Conservation (phyloP, 2,329 filamentous ascomycete genomes). For the Neonectria sp. region DNA sequence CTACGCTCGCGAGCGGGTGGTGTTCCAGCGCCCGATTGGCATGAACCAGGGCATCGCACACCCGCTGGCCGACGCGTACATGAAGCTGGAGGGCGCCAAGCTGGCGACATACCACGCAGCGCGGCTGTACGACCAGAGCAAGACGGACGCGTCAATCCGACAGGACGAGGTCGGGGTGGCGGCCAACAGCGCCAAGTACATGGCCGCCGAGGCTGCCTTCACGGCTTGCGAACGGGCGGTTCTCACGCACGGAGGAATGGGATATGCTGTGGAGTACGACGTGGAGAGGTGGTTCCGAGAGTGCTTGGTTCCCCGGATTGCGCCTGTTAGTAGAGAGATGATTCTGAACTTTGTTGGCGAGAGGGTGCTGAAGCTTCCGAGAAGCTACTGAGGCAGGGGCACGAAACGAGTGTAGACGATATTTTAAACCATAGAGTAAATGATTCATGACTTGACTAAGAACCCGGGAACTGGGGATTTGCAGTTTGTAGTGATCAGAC, state of each 20-base stretch:
- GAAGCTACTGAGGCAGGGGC: conserved; percentile 71
- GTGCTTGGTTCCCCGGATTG: conserved; percentile 75
- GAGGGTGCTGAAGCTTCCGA: conserved; percentile 76
- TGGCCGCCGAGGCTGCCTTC: conserved; percentile 77
- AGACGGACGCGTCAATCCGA: conserved; percentile 65
- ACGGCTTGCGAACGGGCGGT: conserved; percentile 74
- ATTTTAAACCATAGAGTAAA: not conserved
- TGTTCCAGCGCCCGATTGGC: conserved; percentile 77
- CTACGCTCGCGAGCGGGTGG: conserved; percentile 77
- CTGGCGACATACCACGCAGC: conserved; percentile 77
- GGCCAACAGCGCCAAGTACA: conserved; percentile 79
- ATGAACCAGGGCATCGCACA: conserved; percentile 77
- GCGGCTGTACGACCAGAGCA: conserved; percentile 70
- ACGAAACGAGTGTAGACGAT: not conserved
- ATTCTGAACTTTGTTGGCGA: conserved; percentile 82
- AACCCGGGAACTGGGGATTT: no score
- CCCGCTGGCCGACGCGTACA: conserved; percentile 76
- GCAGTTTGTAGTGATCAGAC: no score
- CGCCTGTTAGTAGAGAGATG: conserved; percentile 79
- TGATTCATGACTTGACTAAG: not conserved
- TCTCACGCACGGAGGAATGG: conserved; percentile 74
- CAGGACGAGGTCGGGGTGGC: conserved; percentile 74
- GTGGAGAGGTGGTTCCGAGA: conserved; percentile 78
- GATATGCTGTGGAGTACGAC: conserved; percentile 76
- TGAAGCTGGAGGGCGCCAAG: conserved; percentile 76